phyloP scores from a whole-genome alignment of 1,284 basidiomycete genomes.

The Ceratobasidium sp. region DNA sequence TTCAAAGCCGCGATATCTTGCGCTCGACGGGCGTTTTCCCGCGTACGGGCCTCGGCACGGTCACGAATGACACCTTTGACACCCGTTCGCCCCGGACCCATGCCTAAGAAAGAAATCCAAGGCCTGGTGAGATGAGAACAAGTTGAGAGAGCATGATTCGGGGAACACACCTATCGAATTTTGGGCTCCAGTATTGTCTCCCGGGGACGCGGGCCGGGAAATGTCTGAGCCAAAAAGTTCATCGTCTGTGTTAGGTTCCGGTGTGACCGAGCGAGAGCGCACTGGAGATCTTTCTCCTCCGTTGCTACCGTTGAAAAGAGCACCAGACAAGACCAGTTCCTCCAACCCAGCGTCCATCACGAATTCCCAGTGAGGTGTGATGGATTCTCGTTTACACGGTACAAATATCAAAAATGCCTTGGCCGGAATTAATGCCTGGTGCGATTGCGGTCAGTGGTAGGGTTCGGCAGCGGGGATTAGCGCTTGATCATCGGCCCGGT shows the following conservation, averaged over 20 bases:
- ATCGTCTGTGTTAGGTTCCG: slow-evolving; percentile 65
- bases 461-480: too few relatives aligned
- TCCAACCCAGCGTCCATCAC: slow-evolving; percentile 61
- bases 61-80: slow-evolving; percentile 88
- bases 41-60: slow-evolving; percentile 72
- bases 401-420: background rate
- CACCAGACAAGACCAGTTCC: slow-evolving; percentile 81
- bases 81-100: slow-evolving; percentile 84
- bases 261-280: slow-evolving; percentile 67
- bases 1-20: slow-evolving; percentile 67
- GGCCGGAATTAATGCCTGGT: background rate
- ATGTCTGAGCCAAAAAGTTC: slow-evolving; percentile 59
- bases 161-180: slow-evolving; percentile 51
- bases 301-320: slow-evolving; percentile 69
- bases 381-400: background rate
- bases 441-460: too few relatives aligned
- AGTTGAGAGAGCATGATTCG: slow-evolving; percentile 51
- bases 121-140: slow-evolving; percentile 40
- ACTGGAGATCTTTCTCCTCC: slow-evolving; percentile 62
- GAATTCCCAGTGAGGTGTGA: background rate
- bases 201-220: slow-evolving; percentile 32
- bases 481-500: too few relatives aligned
- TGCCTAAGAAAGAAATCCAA: slow-evolving; percentile 60
- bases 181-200: slow-evolving; percentile 49
- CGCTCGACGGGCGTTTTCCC: slow-evolving; percentile 65